Percentiles rank a stretch among this genome's conserved stretches.
These are phyloP conservation scores for Daucus carota DNA, from an alignment of 129 eudicot genomes.

Conservation along the genomic window DH1_v3.0 NC_030386.2:34532001-34532500, in stretches of 20 bases:
- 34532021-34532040: slow-evolving; percentile 68
- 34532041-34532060: background rate
- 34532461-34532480: too few species aligned
- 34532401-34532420: background rate
- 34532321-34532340: too few species aligned
- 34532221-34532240: background rate
- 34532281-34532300: too few species aligned
- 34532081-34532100: background rate
- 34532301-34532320: too few species aligned
- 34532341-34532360: too few species aligned
- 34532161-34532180: background rate
- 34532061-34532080: background rate
- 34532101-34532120: background rate
- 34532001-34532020: slow-evolving; percentile 89
- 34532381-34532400: background rate
- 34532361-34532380: background rate
- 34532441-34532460: background rate
- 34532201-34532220: too few species aligned
- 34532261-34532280: too few species aligned
- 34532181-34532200: too few species aligned
- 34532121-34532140: background rate
- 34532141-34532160: background rate
- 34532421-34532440: background rate
- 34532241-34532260: background rate
- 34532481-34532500: too few species aligned